Conservation (phyloP, 2,329 filamentous ascomycete genomes). For the Talaromyces piceae region DNA sequence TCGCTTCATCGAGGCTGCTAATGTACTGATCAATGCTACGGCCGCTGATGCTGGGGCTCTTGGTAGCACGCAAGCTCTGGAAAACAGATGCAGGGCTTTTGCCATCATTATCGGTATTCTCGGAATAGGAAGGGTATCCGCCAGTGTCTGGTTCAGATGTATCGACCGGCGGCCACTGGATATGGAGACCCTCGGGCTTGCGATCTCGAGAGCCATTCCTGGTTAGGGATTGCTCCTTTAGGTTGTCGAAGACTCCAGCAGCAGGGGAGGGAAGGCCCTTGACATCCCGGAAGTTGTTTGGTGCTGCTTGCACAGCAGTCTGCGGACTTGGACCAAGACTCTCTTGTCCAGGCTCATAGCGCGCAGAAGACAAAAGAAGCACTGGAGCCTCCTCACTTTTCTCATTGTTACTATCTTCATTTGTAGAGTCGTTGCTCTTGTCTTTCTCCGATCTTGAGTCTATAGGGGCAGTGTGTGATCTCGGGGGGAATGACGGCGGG, state of each 20-base stretch:
- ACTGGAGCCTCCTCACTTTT: constrained; percentile 21
- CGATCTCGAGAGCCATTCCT: constrained; percentile 61
- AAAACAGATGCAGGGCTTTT: constrained; percentile 30
- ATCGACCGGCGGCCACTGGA: constrained; percentile 49
- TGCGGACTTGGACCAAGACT: constrained; percentile 42
- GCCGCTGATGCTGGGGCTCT: constrained; percentile 53
- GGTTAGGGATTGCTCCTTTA: constrained; percentile 53
- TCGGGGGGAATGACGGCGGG: constrained; percentile 34
- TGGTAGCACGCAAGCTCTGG: constrained; percentile 43
- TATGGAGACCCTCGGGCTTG: constrained; percentile 67
- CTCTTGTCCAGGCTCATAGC: constrained; percentile 37
- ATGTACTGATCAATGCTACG: constrained; percentile 77
- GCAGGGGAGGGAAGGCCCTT: constrained; percentile 61
- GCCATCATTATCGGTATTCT: constrained; percentile 44
- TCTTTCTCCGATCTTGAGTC: constrained; percentile 45
- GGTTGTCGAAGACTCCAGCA: constrained; percentile 54
- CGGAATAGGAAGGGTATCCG: constrained; percentile 52
- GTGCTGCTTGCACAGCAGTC: constrained; percentile 61
- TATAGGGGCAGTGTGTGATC: constrained; percentile 34
- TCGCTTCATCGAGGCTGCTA: constrained; percentile 72
- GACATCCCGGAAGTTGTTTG: constrained; percentile 51
- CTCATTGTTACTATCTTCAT: constrained; percentile 14
- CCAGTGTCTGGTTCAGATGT: constrained; percentile 38
- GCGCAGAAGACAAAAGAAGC: constrained; percentile 37
- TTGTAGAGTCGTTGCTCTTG: constrained; percentile 20